Evolutionary conservation across 2,329 filamentous ascomycete species (phyloP).

Genomic region (Niveomyces coronatus): DNA sequence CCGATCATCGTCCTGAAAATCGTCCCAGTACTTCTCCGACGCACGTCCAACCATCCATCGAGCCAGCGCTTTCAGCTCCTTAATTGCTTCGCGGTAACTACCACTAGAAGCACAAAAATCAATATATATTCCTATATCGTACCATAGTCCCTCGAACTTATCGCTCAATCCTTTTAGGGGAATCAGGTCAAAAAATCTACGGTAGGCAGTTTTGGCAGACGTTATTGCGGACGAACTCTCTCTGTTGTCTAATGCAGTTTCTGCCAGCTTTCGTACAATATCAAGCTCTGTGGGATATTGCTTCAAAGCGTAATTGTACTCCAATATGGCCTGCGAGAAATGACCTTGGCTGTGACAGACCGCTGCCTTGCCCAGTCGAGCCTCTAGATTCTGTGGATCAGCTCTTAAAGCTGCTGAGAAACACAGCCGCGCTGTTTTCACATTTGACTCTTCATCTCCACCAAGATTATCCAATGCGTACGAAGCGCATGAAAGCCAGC

Average conservation of each 20-base stretch:
- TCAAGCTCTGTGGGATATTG: slow-evolving; percentile 42
- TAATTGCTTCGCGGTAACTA: slow-evolving; percentile 55
- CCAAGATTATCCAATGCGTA: slow-evolving; percentile 42
- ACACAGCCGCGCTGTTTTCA: slow-evolving; percentile 46
- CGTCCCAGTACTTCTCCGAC: slow-evolving; percentile 69
- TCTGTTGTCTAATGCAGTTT: slow-evolving; percentile 43
- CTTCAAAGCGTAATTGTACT: slow-evolving; percentile 46
- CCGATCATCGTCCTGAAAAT: slow-evolving; percentile 60
- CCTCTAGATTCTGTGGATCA: slow-evolving; percentile 45
- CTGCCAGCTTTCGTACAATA: slow-evolving; percentile 44
- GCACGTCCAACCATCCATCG: slow-evolving; percentile 74
- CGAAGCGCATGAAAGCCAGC: slow-evolving; percentile 50
- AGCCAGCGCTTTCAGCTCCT: slow-evolving; percentile 58
- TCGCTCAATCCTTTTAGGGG: slow-evolving; percentile 21
- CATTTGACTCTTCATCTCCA: slow-evolving; percentile 36
- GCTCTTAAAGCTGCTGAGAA: slow-evolving; percentile 50
- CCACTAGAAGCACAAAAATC: slow-evolving; percentile 63
- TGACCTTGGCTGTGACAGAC: slow-evolving; percentile 47
- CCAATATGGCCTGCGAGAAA: slow-evolving; percentile 40
- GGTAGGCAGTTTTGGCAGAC: slow-evolving; percentile 38
- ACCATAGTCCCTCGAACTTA: slow-evolving; percentile 50
- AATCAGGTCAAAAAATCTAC: slow-evolving; percentile 34
- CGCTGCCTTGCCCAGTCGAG: slow-evolving; percentile 48
- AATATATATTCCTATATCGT: slow-evolving; percentile 74
- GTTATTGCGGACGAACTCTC: slow-evolving; percentile 29